These are phyloP conservation scores for Adansonia gregorii DNA, from an alignment of 441 rosid genomes.

Conservation along the genomic window DNA sequence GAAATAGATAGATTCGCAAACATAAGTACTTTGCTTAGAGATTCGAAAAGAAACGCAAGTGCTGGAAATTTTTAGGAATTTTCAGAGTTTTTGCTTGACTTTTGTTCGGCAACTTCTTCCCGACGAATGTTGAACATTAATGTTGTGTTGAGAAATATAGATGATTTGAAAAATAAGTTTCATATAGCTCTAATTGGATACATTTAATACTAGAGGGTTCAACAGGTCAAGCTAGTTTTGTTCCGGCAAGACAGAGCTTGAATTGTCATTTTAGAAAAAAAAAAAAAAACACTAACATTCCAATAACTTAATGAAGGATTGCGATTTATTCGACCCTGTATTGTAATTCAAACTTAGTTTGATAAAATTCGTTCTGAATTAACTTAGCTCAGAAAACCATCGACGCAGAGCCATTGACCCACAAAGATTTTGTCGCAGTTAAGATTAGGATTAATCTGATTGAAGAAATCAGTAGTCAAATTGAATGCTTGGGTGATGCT, in stretches of 20 bases:
- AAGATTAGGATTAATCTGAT: background rate
- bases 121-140: too few relatives aligned
- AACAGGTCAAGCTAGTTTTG: background rate
- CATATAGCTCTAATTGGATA: too few relatives aligned
- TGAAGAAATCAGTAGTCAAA: background rate
- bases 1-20: too few relatives aligned
- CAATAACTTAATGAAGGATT: background rate
- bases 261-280: background rate
- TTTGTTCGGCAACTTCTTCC: too few relatives aligned
- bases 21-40: too few relatives aligned
- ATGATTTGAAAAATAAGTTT: too few relatives aligned
- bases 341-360: background rate
- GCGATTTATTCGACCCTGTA: background rate
- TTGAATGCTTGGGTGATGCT: slow-evolving; percentile 4
- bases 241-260: background rate
- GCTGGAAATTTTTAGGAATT: too few relatives aligned
- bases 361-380: background rate
- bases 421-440: background rate
- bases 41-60: too few relatives aligned
- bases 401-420: slow-evolving; percentile 13
- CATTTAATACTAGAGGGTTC: background rate
- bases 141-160: too few relatives aligned
- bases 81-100: too few relatives aligned
- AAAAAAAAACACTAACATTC: background rate
- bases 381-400: background rate